These are phyloP conservation scores for Thelonectria olida DNA, from an alignment of 2,329 filamentous ascomycete genomes.

Conservation along the genomic window DNA sequence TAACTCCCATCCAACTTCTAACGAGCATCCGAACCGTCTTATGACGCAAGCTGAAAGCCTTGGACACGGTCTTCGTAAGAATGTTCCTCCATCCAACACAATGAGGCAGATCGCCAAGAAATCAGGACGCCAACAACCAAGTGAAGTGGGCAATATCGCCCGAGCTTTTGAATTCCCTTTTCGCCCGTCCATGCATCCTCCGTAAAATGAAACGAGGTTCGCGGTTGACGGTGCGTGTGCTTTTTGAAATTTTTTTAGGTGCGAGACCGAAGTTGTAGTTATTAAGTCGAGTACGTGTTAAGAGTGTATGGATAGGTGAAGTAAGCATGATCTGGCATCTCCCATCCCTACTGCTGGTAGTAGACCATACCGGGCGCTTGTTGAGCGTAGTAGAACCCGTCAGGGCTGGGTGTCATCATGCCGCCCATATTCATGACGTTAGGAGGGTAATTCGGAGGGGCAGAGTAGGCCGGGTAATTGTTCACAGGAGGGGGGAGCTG, in stretches of 20 bases:
- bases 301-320: conserved; percentile 36
- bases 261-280: conserved; percentile 38
- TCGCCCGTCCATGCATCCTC: conserved; percentile 15
- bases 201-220: conserved; percentile 11
- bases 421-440: conserved; percentile 77
- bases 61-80: neutral
- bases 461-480: conserved; percentile 57
- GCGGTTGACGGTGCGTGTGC: conserved; percentile 31
- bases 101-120: conserved; percentile 1
- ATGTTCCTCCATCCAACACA: conserved; percentile 6
- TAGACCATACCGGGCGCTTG: conserved; percentile 65
- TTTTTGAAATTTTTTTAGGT: conserved; percentile 36
- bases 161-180: conserved; percentile 9
- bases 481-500: conserved; percentile 68
- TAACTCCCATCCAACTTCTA: conserved; percentile 10
- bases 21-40: conserved; percentile 7
- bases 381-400: conserved; percentile 77
- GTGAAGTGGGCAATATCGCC: neutral
- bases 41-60: conserved; percentile 4
- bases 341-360: conserved; percentile 64
- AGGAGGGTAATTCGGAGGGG: conserved; percentile 62
- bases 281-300: conserved; percentile 45
- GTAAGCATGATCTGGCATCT: conserved; percentile 27
- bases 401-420: conserved; percentile 77
- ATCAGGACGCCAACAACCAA: conserved; percentile 9